Conservation (phyloP, 2,329 filamentous ascomycete species). For the Penicillium capsulatum region DNA sequence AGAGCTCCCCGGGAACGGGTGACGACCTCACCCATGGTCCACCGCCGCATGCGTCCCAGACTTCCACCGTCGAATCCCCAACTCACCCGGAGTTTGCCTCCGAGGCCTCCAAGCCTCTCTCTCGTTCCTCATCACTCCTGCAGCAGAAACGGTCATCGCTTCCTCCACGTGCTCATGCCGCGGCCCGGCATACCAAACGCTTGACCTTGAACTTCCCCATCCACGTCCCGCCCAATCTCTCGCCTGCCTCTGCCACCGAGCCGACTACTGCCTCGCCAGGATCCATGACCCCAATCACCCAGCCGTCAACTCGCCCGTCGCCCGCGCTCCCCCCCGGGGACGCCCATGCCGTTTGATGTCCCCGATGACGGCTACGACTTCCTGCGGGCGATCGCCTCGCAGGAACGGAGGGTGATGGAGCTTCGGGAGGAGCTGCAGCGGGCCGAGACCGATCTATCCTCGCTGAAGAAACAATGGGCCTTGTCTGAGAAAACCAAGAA, state of each 20-base stretch:
- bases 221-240: constrained; percentile 29
- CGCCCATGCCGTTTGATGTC: constrained; percentile 28
- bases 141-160: constrained; percentile 33
- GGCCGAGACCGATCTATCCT: constrained; percentile 71
- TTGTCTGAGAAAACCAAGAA: constrained; percentile 72
- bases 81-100: constrained; percentile 16
- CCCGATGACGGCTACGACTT: constrained; percentile 60
- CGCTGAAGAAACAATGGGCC: constrained; percentile 80
- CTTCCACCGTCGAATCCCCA: constrained; percentile 9
- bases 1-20: constrained; percentile 30
- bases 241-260: constrained; percentile 23
- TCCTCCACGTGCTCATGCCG: constrained; percentile 31
- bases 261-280: constrained; percentile 27
- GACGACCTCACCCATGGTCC: constrained; percentile 23
- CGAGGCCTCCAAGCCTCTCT: constrained; percentile 11
- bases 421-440: constrained; percentile 81
- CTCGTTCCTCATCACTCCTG: constrained; percentile 17
- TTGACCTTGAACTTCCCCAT: constrained; percentile 48
- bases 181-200: constrained; percentile 43
- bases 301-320: constrained; percentile 32
- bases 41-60: constrained; percentile 30
- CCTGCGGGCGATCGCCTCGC: constrained; percentile 83
- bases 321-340: constrained; percentile 26
- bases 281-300: constrained; percentile 32
- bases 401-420: constrained; percentile 87